A percentile compares a stretch with the other conserved stretches of the same genome.
Evolutionary conservation across 2,329 filamentous ascomycete species (phyloP).

Genomic region (Metarhizium anisopliae): DNA sequence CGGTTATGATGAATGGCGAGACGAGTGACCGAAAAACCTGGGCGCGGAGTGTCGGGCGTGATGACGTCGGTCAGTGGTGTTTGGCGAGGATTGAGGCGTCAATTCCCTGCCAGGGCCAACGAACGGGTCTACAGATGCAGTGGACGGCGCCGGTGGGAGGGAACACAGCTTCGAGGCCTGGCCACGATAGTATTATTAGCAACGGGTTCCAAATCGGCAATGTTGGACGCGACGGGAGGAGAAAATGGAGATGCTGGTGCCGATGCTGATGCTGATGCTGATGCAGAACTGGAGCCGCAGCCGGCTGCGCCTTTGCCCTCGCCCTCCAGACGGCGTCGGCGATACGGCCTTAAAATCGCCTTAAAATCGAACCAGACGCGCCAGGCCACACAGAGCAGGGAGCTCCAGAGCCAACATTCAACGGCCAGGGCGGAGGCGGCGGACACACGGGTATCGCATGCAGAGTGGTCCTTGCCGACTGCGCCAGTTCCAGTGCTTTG

Average conservation of each 20-base stretch:
- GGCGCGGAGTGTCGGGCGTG: slow-evolving; percentile 6
- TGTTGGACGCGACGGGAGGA: neutral
- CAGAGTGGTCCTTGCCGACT: slow-evolving; percentile 2
- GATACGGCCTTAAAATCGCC: slow-evolving; percentile 8
- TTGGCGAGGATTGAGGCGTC: slow-evolving; percentile 9
- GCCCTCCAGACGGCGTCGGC: slow-evolving; percentile 8
- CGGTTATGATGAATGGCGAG: slow-evolving; percentile 6
- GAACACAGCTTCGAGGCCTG: neutral
- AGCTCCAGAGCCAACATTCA: neutral
- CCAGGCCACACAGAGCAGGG: neutral
- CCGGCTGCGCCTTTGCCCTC: slow-evolving; percentile 6
- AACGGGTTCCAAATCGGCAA: slow-evolving; percentile 8
- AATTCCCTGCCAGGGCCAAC: neutral
- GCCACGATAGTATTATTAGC: neutral
- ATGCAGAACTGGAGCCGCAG: neutral
- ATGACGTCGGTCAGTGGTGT: slow-evolving; percentile 7
- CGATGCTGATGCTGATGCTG: neutral
- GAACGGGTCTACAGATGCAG: neutral
- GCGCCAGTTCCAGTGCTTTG: neutral
- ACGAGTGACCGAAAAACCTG: neutral
- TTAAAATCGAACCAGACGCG: too few relatives aligned
- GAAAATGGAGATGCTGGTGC: slow-evolving; percentile 9
- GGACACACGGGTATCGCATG: neutral
- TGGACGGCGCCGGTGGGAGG: neutral
- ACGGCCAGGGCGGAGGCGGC: neutral